Percentiles rank a stretch among this genome's conserved stretches.
Evolutionary conservation across 2,329 filamentous ascomycete species (phyloP).

Genomic region (Rhexocercosporidium sp.): DNA sequence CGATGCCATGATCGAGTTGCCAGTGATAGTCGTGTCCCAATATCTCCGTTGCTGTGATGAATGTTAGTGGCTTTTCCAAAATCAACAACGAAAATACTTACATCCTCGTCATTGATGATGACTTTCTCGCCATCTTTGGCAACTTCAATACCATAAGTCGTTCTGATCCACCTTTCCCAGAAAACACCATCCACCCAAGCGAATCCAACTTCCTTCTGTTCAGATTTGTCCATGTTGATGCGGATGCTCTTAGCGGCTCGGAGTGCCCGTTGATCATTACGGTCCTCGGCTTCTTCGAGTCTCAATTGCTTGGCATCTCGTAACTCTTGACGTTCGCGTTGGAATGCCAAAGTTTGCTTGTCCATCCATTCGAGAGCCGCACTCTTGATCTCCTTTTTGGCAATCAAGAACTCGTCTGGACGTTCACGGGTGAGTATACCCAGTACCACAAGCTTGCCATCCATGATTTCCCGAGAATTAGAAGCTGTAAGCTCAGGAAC

Average conservation of each 20-base stretch:
- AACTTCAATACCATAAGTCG: conserved; percentile 92
- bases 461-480: conserved; percentile 95
- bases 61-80: conserved; percentile 44
- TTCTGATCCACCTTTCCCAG: conserved; percentile 95
- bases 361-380: conserved; percentile 98
- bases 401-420: conserved; percentile 76
- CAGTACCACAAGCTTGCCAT: conserved; percentile 91
- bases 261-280: conserved; percentile 85
- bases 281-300: conserved; percentile 95
- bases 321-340: conserved; percentile 90
- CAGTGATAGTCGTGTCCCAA: conserved; percentile 91
- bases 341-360: conserved; percentile 89
- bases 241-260: conserved; percentile 87
- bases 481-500: conserved; percentile 91
- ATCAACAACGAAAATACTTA: conserved; percentile 55
- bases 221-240: conserved; percentile 87
- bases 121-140: conserved; percentile 84
- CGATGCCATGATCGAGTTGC: conserved; percentile 86
- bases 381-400: conserved; percentile 90
- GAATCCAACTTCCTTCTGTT: conserved; percentile 89
- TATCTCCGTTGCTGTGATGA: conserved; percentile 78
- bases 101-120: conserved; percentile 96
- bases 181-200: conserved; percentile 97
- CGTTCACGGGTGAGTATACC: conserved; percentile 84
- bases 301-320: conserved; percentile 93